A percentile compares a stretch with the other conserved stretches of the same genome.
These are phyloP conservation scores for Warburgia ugandensis DNA, from an alignment of 164 flowering plant genomes.

Conservation along the genomic window DNA sequence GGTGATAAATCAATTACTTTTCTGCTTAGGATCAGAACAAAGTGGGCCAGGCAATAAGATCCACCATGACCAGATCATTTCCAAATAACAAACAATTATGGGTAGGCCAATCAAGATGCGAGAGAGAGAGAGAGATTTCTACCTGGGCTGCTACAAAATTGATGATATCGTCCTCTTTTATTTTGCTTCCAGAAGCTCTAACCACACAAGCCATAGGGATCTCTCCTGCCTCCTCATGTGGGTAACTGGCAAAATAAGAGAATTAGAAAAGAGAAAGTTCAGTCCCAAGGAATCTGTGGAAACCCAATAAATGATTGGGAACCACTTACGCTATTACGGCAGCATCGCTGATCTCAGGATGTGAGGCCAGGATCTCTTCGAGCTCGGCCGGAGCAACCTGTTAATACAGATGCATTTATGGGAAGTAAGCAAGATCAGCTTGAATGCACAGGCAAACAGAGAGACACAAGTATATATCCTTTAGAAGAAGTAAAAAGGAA, in stretches of 20 bases:
- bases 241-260: conserved; percentile 11
- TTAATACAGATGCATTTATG: background rate
- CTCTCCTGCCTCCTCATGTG: conserved; percentile 25
- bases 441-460: background rate
- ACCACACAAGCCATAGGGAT: conserved; percentile 29
- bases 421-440: background rate
- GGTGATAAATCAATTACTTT: background rate
- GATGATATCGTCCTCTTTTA: conserved; percentile 18
- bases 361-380: conserved; percentile 18
- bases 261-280: background rate
- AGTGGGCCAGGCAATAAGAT: background rate
- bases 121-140: background rate
- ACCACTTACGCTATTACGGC: conserved; percentile 26
- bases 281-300: background rate
- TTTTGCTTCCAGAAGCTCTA: conserved; percentile 4
- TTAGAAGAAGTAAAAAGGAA: too few relatives aligned
- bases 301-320: too few relatives aligned
- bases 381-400: conserved; percentile 34
- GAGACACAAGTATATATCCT: too few relatives aligned
- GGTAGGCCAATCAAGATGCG: background rate
- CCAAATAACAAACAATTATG: background rate
- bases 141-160: conserved; percentile 22
- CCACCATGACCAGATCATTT: background rate
- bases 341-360: conserved; percentile 19
- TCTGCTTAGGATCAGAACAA: background rate